Evolutionary conservation across 768 basidiomycete species (phyloP), one percentile per base, ranked within the genome.

Genomic region (Xerocomellus amylosporus): DNA sequence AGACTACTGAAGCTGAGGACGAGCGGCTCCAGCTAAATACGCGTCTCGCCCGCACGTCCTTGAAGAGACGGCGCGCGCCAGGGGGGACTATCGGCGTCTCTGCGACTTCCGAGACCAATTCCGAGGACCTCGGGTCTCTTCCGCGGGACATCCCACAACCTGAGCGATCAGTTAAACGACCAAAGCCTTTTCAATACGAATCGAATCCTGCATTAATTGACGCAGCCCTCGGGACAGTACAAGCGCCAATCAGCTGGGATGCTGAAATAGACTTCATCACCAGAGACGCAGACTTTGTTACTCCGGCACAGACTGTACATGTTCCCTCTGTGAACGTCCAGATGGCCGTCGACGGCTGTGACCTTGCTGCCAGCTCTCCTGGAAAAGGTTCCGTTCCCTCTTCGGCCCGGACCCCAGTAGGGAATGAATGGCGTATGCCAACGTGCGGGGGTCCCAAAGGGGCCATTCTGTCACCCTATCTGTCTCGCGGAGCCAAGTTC

Each of bases 1-100:
- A 64, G 39, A 58, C 58, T 3, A 69, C 61, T 5, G 66, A 67
- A 46, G 48, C 53, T 2, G 66, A 68, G 30, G 65, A 60, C 22
- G 67, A 61, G 10, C 56, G 14, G 13, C 24, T 48, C 7, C 55
- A 39, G 22, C 15, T 58, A 5, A 58, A 58, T 44, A 19, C 57
- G 24, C 60, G 56, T 40, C 56, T 66, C 46, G 46, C 49, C 6
- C 62, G 8, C 33, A 14, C 39, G 19, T 19, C 55, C 17, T 37
- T 44, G 43, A 57, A 51, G 49, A 55, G 48, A 41, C 50, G 3
- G 5, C 52, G 42, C 34, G 13, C n/a, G 8, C 44, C 30, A 17
- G 14, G 14, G 26, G 26, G 20, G 15, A 12, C 13, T 28, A 8
- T 42, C 19, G 10, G 15, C 5, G 5, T 14, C 28, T 49, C 48